Percentiles rank a stretch among this genome's conserved stretches.
These are phyloP conservation scores for Hyaloscypha variabilis DNA, from an alignment of 495 filamentous ascomycete species.

Conservation along the genomic window DNA sequence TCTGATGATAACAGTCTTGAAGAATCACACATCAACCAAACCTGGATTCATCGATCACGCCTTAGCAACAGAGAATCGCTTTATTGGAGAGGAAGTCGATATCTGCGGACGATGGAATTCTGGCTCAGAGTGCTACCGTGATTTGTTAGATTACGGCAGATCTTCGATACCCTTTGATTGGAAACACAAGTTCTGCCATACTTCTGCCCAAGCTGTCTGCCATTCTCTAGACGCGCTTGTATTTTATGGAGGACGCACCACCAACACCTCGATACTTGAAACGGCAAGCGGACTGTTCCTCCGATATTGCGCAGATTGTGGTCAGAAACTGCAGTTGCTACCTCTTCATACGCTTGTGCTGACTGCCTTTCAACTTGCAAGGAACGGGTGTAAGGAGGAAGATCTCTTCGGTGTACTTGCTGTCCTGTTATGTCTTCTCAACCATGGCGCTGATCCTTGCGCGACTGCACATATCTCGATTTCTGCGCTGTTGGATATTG, in stretches of 20 bases:
- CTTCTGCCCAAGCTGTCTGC: constrained; percentile 40
- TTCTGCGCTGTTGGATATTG: constrained; percentile 11
- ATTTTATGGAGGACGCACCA: constrained; percentile 9
- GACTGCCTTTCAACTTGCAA: constrained; percentile 38
- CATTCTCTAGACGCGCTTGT: constrained; percentile 38
- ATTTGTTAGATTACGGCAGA: constrained; percentile 11
- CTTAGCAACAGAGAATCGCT: constrained; percentile 46
- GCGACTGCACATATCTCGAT: constrained; percentile 25
- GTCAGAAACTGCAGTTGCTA: constrained; percentile 35
- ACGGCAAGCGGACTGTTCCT: constrained; percentile 40
- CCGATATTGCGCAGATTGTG: constrained; percentile 37
- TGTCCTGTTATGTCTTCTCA: constrained; percentile 41
- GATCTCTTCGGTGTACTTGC: constrained; percentile 45
- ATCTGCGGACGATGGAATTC: constrained; percentile 47
- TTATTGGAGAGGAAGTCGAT: constrained; percentile 41
- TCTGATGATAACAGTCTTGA: constrained; percentile 43
- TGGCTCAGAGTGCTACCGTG: constrained; percentile 38
- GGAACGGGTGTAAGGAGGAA: constrained; percentile 37
- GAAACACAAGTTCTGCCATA: constrained; percentile 49
- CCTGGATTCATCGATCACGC: constrained; percentile 46
- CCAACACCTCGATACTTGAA: constrained; percentile 35
- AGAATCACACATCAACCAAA: constrained; percentile 37
- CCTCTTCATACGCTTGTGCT: constrained; percentile 43
- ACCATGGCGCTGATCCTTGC: constrained; percentile 28
- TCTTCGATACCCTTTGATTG: constrained; percentile 36